Evolutionary conservation across 305 asterid species (phyloP).

Genomic region (Plantago rigida): DNA sequence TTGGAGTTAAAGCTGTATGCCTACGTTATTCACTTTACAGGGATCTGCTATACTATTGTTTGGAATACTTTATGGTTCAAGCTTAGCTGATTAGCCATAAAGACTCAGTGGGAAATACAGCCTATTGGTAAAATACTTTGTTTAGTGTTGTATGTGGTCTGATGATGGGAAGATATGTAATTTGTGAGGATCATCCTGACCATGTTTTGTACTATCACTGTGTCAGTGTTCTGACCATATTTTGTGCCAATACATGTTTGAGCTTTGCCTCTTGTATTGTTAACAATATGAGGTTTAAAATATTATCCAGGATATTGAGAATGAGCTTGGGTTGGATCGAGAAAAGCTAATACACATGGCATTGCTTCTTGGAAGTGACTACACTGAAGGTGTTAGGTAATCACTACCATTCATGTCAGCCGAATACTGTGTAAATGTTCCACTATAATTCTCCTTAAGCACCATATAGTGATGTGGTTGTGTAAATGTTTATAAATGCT

Average conservation of each 20-base stretch:
- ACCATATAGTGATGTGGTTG: conserved; percentile 2
- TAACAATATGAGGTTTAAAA: conserved; percentile 27
- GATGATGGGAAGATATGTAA: too few species aligned
- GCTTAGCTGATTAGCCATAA: too few species aligned
- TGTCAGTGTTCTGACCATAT: conserved; percentile 4
- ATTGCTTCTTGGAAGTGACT: conserved; percentile 87
- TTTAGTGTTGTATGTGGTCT: too few species aligned
- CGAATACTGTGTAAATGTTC: not conserved
- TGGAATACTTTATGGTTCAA: too few species aligned
- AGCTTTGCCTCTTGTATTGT: conserved; percentile 19
- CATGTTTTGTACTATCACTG: not conserved
- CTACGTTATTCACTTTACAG: too few species aligned
- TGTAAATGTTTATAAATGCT: conserved; percentile 23
- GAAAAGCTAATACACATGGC: conserved; percentile 82
- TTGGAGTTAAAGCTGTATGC: too few species aligned
- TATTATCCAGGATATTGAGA: conserved; percentile 64
- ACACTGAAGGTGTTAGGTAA: conserved; percentile 96
- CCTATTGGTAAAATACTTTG: too few species aligned
- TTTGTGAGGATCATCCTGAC: too few species aligned
- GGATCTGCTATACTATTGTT: too few species aligned
- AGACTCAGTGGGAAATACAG: too few species aligned
- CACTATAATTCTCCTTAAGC: conserved; percentile 6
- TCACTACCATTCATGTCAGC: conserved; percentile 1
- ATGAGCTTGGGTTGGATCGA: conserved; percentile 79
- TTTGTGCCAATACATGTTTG: conserved; percentile 8